phyloP scores from a whole-genome alignment of 164 flowering plant genomes.

The Vitis vinifera region ASM3070453v1 NC_081806.1:2811001-2811500 shows the following conservation, averaged over 20 bases:
- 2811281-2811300: too few relatives aligned
- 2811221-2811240: neutral
- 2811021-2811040: constrained; percentile 92
- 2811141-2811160: neutral
- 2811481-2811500: constrained; percentile 92
- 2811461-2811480: constrained; percentile 84
- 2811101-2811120: constrained; percentile 72
- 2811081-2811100: constrained; percentile 92
- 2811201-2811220: neutral
- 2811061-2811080: constrained; percentile 94
- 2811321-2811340: neutral
- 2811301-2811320: too few relatives aligned
- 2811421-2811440: constrained; percentile 1
- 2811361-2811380: neutral
- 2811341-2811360: neutral
- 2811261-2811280: too few relatives aligned
- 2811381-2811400: neutral
- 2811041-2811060: constrained; percentile 91
- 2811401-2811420: neutral
- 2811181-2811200: constrained; percentile 46
- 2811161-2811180: constrained; percentile 69
- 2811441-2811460: constrained; percentile 48
- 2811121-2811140: constrained; percentile 58
- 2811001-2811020: constrained; percentile 78
- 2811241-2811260: neutral